These are phyloP conservation scores for Termitomyces sp. DNA, from an alignment of 768 basidiomycete genomes.

Conservation along the genomic window DNA sequence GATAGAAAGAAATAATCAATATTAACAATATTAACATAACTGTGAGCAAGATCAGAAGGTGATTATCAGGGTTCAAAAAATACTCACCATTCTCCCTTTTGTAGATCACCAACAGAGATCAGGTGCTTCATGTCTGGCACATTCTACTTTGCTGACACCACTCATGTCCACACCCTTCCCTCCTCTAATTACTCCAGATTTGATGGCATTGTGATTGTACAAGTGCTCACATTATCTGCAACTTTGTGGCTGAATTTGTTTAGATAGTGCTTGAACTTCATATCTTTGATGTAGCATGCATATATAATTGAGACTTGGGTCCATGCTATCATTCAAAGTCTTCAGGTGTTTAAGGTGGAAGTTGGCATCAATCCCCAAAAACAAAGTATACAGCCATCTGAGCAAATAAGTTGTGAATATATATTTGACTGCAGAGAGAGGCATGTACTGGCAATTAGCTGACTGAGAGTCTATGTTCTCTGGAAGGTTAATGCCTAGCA, in stretches of 20 bases:
- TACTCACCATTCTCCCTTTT: background rate
- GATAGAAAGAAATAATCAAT: conserved; percentile 25
- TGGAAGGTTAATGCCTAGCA: conserved; percentile 22
- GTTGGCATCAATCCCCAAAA: conserved; percentile 14
- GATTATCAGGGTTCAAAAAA: background rate
- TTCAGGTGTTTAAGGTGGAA: conserved; percentile 18
- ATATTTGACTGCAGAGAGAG: too few relatives aligned
- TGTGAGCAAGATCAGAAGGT: background rate
- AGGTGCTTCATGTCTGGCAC: background rate
- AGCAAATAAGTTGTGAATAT: too few relatives aligned
- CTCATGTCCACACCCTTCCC: background rate
- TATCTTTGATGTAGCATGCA: conserved; percentile 2
- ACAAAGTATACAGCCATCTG: background rate
- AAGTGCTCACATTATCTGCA: too few relatives aligned
- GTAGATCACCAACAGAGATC: background rate
- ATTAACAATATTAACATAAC: conserved; percentile 19
- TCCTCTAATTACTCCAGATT: background rate
- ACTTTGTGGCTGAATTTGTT: background rate
- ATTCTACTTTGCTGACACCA: background rate
- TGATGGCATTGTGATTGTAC: too few relatives aligned
- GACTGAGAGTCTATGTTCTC: conserved; percentile 10
- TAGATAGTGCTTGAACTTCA: conserved; percentile 6
- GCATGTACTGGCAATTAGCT: conserved; percentile 1
- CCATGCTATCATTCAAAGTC: conserved; percentile 8
- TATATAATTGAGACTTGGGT: conserved; percentile 7